Evolutionary conservation across 495 filamentous ascomycete species (phyloP).

Genomic region (Neurospora tetraspora): DNA sequence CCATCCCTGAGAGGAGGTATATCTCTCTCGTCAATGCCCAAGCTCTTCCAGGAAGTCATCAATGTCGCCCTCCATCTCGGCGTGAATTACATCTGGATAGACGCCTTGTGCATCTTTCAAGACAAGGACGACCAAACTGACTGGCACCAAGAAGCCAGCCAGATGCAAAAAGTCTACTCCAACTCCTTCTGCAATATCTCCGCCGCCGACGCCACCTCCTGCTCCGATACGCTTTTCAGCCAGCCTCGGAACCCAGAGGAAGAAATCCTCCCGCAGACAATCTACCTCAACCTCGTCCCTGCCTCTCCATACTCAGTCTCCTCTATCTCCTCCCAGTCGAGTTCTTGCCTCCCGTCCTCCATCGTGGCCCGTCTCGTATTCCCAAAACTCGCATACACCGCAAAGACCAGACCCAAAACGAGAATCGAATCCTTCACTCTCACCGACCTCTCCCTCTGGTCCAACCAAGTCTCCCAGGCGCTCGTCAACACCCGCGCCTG

Average conservation of each 20-base stretch:
- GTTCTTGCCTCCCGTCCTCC: background rate
- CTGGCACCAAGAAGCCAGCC: background rate
- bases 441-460: background rate
- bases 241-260: background rate
- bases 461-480: background rate
- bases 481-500: constrained; percentile 1
- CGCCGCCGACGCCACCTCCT: background rate
- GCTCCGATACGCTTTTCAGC: background rate
- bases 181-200: constrained; percentile 3
- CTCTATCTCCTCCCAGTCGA: background rate
- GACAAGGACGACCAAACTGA: background rate
- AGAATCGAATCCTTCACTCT: background rate
- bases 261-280: background rate
- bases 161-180: constrained; percentile 1
- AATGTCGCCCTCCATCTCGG: background rate
- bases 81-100: constrained; percentile 18
- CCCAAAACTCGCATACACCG: background rate
- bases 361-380: background rate
- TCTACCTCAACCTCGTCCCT: background rate
- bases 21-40: background rate
- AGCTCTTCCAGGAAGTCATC: constrained; percentile 1
- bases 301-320: no score
- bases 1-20: background rate
- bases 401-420: background rate
- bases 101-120: constrained; percentile 7